Evolutionary conservation across 1,284 basidiomycete species (phyloP).

Genomic region (Earliella scabrosa): DNA sequence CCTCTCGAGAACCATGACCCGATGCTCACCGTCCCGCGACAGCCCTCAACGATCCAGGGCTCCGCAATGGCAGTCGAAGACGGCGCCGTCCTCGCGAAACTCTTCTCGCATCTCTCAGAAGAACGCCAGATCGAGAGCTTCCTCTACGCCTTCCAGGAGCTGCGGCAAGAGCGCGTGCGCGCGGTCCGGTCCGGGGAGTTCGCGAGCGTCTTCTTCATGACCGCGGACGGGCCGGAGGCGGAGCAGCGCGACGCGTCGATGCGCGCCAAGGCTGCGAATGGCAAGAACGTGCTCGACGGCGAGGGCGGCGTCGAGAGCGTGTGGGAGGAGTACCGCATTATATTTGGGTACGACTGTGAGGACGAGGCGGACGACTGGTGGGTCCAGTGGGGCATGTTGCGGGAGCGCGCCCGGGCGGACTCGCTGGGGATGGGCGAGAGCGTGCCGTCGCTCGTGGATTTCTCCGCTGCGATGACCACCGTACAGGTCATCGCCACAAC

Average conservation of each 20-base stretch:
- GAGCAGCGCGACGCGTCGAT: conserved; percentile 45
- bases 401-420: conserved; percentile 29
- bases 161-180: conserved; percentile 36
- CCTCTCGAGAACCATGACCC: conserved; percentile 25
- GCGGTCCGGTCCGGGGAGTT: conserved; percentile 23
- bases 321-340: conserved; percentile 30
- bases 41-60: conserved; percentile 43
- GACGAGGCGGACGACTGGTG: conserved; percentile 43
- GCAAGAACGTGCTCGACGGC: conserved; percentile 37
- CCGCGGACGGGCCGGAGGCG: conserved; percentile 20
- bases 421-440: not conserved
- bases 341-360: conserved; percentile 40
- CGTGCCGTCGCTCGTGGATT: conserved; percentile 1
- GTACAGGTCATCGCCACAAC: not conserved
- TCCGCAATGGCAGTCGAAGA: conserved; percentile 52
- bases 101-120: conserved; percentile 57
- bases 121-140: conserved; percentile 55
- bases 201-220: conserved; percentile 14
- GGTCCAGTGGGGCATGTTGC: conserved; percentile 39
- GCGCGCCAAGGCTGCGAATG: conserved; percentile 43
- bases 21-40: too few species aligned
- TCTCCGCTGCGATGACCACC: conserved; percentile 1
- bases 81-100: conserved; percentile 57
- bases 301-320: conserved; percentile 21
- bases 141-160: conserved; percentile 57